Base-by-base conservation (phyloP, 2,329 filamentous ascomycete species). In the Albophoma yamanashiensis region DNA sequence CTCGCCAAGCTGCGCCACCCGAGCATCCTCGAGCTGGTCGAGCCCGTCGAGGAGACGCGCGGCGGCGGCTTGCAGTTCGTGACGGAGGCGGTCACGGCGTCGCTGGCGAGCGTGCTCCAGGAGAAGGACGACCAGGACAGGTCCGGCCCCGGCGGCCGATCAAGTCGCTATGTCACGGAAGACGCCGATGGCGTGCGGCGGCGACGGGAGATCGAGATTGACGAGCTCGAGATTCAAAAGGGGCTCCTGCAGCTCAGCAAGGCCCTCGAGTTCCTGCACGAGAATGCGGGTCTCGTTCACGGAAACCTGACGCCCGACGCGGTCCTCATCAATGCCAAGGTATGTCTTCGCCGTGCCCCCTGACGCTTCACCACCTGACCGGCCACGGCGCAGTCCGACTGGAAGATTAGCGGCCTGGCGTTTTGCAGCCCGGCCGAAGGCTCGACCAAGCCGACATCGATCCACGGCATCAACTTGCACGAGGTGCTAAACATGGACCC, bases 181-280 rank as follows among this genome's bases (percentile, higher is more conserved):
- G 89, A 92, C 65, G 79, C 87, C 0, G 88, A 92, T 65, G 89
- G 89, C 42, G 85, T 84, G 57, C 81, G 85, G 64, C 82, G 86
- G 67, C 80, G 91, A 67, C 82, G 89, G 67, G 92, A 97, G 69
- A 75, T 97, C 17, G 93, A 97, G 72, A 91, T 99, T 63, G 94
- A 99, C 70, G 94, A 97, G 75, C 78, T 99, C 61, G 94, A 99
- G 74, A 95, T 97, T 67, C 94, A 99, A 73, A 99, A 99, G 75
- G 94, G 94, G 0, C 74, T 99, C 63, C 77, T 97, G 62, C 94
- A 99, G 73, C 83, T 99, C 64, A 92, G 89, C 69, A 97, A 97
- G 72, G 93, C 92, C 3, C 79, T 97, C 38, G 93, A 97, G 74
- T 97, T 97, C 70, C 76, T 97, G 62, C 93, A 97, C 70, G 93